phyloP scores from a whole-genome alignment of 2,329 filamentous ascomycete species.

The Phialocephala subalpina region DNA sequence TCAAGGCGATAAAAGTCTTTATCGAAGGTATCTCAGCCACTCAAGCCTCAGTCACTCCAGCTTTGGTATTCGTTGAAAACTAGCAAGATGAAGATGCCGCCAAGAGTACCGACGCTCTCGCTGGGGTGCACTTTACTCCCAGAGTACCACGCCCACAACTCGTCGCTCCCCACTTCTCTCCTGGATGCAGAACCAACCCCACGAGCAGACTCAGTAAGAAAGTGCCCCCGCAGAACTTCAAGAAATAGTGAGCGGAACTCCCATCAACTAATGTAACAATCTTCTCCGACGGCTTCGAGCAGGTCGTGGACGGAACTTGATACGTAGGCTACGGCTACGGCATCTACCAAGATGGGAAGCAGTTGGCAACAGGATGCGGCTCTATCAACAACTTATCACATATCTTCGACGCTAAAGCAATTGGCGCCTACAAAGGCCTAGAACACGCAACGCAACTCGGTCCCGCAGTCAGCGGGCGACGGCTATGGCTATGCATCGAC shows the following conservation, averaged over 20 bases:
- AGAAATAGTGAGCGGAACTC: background rate
- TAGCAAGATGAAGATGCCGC: too few relatives aligned
- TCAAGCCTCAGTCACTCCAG: too few relatives aligned
- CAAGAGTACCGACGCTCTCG: too few relatives aligned
- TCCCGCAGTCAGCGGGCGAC: background rate
- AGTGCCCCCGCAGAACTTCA: background rate
- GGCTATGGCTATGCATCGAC: background rate
- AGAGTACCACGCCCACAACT: too few relatives aligned
- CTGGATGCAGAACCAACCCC: background rate
- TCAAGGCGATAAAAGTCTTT: too few relatives aligned
- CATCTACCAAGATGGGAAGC: background rate
- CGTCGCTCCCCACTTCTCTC: constrained; percentile 1
- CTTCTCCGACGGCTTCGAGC: background rate
- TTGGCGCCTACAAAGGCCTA: background rate
- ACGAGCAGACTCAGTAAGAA: background rate
- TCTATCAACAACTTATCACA: background rate
- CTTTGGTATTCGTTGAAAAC: too few relatives aligned
- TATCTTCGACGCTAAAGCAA: background rate
- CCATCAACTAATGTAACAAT: background rate
- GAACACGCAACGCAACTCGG: too few relatives aligned
- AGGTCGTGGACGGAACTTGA: background rate
- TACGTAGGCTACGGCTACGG: background rate
- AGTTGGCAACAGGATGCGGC: background rate
- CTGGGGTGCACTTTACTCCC: too few relatives aligned
- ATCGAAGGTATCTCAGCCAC: too few relatives aligned